phyloP scores from a whole-genome alignment of 2,329 filamentous ascomycete species.

The Pseudomassariella vexata region DNA sequence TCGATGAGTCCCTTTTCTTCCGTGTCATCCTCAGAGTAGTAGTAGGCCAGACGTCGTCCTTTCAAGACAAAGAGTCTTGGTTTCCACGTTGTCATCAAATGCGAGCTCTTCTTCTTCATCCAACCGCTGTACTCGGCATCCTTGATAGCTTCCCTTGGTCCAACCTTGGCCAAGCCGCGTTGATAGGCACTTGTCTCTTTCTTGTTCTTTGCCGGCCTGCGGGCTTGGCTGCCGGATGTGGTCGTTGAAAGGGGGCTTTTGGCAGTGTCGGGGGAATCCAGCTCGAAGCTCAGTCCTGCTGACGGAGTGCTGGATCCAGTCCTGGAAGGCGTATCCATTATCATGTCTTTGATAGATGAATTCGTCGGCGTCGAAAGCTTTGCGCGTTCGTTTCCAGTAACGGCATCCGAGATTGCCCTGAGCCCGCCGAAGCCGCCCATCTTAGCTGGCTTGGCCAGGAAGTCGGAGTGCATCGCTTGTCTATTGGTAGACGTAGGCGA shows the following conservation, averaged over 20 bases:
- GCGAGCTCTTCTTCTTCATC: slow-evolving; percentile 99
- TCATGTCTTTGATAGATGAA: slow-evolving; percentile 44
- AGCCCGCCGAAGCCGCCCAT: slow-evolving; percentile 58
- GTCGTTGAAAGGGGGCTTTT: slow-evolving; percentile 47
- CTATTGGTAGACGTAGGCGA: slow-evolving; percentile 38
- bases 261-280: slow-evolving; percentile 65
- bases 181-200: slow-evolving; percentile 94
- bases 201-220: slow-evolving; percentile 65
- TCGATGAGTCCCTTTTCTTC: slow-evolving; percentile 96
- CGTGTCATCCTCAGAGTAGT: slow-evolving; percentile 87
- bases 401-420: slow-evolving; percentile 77
- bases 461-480: slow-evolving; percentile 45
- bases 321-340: slow-evolving; percentile 54
- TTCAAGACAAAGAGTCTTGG: slow-evolving; percentile 91
- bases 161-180: slow-evolving; percentile 74
- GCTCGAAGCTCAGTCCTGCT: slow-evolving; percentile 64
- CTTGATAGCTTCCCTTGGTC: slow-evolving; percentile 76
- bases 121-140: slow-evolving; percentile 91
- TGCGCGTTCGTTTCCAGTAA: slow-evolving; percentile 46
- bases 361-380: slow-evolving; percentile 47
- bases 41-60: slow-evolving; percentile 87
- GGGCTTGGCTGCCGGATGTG: slow-evolving; percentile 35
- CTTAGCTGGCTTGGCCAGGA: slow-evolving; percentile 51
- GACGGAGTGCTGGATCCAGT: slow-evolving; percentile 72
- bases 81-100: slow-evolving; percentile 97